A percentile compares a stretch with the other conserved stretches of the same genome.
Evolutionary conservation across 768 basidiomycete genomes (phyloP).

Genomic region (Tubosaeta sp.): DNA sequence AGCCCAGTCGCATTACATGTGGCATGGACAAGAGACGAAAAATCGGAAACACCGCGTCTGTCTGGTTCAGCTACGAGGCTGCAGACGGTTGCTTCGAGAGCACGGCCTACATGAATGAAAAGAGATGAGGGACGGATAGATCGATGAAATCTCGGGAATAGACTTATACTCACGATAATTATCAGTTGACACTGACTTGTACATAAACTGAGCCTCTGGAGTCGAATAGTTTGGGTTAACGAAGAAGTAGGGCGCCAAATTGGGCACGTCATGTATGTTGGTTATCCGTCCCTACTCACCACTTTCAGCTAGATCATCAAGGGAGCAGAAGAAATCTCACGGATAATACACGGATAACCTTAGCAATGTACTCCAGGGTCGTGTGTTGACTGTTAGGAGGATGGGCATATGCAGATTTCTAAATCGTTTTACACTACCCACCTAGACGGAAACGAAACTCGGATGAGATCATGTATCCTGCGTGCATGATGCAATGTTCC

Average conservation of each 20-base stretch:
- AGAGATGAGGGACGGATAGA: not conserved
- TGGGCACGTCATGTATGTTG: conserved; percentile 68
- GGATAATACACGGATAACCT: conserved; percentile 59
- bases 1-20: conserved; percentile 38
- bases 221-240: conserved; percentile 56
- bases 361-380: conserved; percentile 54
- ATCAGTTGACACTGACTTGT: conserved; percentile 36
- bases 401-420: not conserved
- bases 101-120: conserved; percentile 1
- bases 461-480: conserved; percentile 50
- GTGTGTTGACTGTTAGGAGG: conserved; percentile 40
- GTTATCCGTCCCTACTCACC: conserved; percentile 56
- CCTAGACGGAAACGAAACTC: conserved; percentile 58
- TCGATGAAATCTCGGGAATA: not conserved
- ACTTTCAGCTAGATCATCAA: not conserved
- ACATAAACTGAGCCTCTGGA: conserved; percentile 53
- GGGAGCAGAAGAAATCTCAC: conserved; percentile 28
- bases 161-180: conserved; percentile 40
- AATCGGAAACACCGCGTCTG: conserved; percentile 9
- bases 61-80: conserved; percentile 3
- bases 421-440: conserved; percentile 15
- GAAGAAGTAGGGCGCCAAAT: conserved; percentile 75
- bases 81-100: conserved; percentile 4
- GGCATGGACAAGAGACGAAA: conserved; percentile 40
- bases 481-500: conserved; percentile 52